phyloP scores from a whole-genome alignment of 768 basidiomycete species.

The Russula earlei region DNA sequence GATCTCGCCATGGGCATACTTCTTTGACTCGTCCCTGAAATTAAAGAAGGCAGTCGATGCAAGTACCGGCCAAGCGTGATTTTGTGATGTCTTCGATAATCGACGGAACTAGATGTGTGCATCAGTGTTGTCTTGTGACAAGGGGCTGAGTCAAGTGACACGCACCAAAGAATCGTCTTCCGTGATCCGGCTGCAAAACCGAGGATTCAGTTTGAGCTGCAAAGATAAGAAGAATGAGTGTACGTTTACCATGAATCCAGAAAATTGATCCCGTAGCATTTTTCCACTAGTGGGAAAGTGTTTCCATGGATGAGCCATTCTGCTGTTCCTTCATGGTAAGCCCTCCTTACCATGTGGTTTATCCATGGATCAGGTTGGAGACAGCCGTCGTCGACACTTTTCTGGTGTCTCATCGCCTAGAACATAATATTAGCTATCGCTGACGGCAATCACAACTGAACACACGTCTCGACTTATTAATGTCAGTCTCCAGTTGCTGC shows the following conservation, averaged over 20 bases:
- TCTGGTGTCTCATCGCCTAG: not conserved
- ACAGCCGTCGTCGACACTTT: not conserved
- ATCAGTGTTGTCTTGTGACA: not conserved
- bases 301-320: not conserved
- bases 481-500: not conserved
- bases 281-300: not conserved
- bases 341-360: not conserved
- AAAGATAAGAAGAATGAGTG: no score
- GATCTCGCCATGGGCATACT: not conserved
- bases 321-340: not conserved
- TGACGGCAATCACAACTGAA: not conserved
- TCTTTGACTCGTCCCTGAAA: not conserved
- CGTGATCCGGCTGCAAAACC: not conserved
- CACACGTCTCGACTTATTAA: not conserved
- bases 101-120: not conserved
- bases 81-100: not conserved
- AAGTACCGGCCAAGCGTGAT: not conserved
- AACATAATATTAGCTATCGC: not conserved
- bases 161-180: not conserved
- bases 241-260: not conserved
- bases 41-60: not conserved
- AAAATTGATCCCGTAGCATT: not conserved
- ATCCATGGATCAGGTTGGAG: not conserved
- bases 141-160: no score
- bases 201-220: no score